A percentile compares a stretch with the other conserved stretches of the same genome.
These are phyloP conservation scores for Fraxinus latifolia DNA, from an alignment of 305 asterid species.

Conservation along the genomic window DNA sequence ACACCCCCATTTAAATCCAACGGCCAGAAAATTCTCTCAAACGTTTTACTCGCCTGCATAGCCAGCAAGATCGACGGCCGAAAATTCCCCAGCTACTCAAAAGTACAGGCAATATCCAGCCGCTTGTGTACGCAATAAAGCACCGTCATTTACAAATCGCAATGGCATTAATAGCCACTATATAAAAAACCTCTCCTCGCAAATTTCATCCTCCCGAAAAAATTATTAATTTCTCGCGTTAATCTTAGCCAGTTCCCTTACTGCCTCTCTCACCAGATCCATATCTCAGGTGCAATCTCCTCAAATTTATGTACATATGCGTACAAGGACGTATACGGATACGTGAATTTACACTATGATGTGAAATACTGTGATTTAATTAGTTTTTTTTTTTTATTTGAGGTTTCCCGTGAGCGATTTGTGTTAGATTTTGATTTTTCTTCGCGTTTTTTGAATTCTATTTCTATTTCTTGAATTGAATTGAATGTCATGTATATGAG, in stretches of 20 bases:
- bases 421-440: not conserved
- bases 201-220: constrained; percentile 25
- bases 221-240: constrained; percentile 28
- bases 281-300: not conserved
- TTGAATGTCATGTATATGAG: not conserved
- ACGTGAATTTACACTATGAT: not conserved
- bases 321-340: not conserved
- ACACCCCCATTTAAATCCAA: not conserved
- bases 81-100: not conserved
- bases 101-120: constrained; percentile 23
- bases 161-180: constrained; percentile 5
- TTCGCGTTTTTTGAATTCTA: not conserved
- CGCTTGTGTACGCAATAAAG: not conserved
- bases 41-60: not conserved
- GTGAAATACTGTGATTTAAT: not conserved
- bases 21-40: not conserved
- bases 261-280: not conserved
- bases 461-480: not conserved
- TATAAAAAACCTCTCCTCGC: constrained; percentile 32
- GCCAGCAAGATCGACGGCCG: constrained; percentile 13
- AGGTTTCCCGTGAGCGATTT: not conserved
- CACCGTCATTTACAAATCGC: constrained; percentile 9
- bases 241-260: constrained; percentile 29
- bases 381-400: not conserved
- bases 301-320: not conserved